Evolutionary conservation across 2,329 filamentous ascomycete species (phyloP), one percentile per base, ranked within the genome.

Genomic region (Mollisia scopiformis): DNA sequence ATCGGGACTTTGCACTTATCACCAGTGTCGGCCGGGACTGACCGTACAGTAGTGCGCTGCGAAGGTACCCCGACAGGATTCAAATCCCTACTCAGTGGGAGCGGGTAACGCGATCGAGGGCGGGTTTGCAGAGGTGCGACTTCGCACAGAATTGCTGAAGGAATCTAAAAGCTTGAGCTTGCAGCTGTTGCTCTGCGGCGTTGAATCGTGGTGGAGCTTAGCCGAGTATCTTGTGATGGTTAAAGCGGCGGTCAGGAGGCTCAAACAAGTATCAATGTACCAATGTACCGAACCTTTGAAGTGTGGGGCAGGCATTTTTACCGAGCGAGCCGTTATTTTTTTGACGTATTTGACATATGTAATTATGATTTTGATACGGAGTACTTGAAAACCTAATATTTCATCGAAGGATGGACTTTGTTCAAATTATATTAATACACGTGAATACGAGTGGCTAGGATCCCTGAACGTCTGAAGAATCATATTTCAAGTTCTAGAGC

Each of bases 211-310:
- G 16, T 7, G 28, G 30, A 13, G 14, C 27, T 2, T 14, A 53
- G 56, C 27, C 33, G 47, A 52, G 28, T 11, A 25, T 58, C 56
- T 52, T 58, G 56, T 58, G 56, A 53, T 37, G 23, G 19, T 46
- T 58, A 58, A 58, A 58, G 57, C 57, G 39, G 57, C 57, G n/a
- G 31, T 28, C 37, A 54, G 37, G 57, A 58, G 57, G 37, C 49
- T 54, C 49, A 58, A 46, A 58, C 31, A 47, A 14, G 43, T 27
- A 47, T 23, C 43, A 27, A 14, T 10, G 43, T 27, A 47, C 43
- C n/a, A 16, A 2, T 5, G 5, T 3, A 43, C 16, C n/a, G 37
- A 4, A 19, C n/a, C n/a, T 6, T 8, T 30, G 6, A 6, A 33
- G 6, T 6, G 30, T 33, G 6, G 30, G n/a, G n/a, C n/a, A n/a